Evolutionary conservation across 208 protist genomes (phyloP), one percentile per base, ranked within the genome.

Genomic region (Trypanosoma grayi): DNA sequence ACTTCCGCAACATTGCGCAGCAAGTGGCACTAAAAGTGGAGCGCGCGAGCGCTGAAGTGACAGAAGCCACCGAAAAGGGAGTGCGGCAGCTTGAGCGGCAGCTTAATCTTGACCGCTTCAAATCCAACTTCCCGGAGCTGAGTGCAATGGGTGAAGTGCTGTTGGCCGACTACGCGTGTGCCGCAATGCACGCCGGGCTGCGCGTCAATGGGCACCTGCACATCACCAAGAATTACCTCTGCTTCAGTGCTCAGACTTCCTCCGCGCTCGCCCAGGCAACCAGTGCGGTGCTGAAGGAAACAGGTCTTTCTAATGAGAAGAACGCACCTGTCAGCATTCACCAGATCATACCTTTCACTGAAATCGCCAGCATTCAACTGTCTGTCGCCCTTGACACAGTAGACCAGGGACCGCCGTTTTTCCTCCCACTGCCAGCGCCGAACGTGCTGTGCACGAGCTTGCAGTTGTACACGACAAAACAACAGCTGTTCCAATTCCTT

Each of bases 401-500:
- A 9, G 61, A 75, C 27, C 22, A 65, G 20, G 39, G 60, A 34
- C 54, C 74, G 1, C 83, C 86, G 13, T 93, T 78, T 71, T 90
- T 95, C 60, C 34, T 93, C 25, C 62, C 59, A 3, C 34, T 92
- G 18, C 89, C 89, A 14, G 72, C 73, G 8, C 37, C 68, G 14
- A 46, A 77, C n/a, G 86, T 95, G 22, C 43, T 84, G n/a, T 52
- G 84, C 2, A 80, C 67, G 25, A 73, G 79, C 22, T 66, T 95
- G 55, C 85, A 95, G 70, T 44, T 93, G 40, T 93, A 85, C 75
- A 75, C 45, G 46, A 77, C 60, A 31, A 41, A 50, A 18, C 76
- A 83, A 22, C 59, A 73, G 51, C 48, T 90, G 18, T 89, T 81
- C 66, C 83, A 92, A 73, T 95, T 95, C 66, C 36, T 90, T 37